Percentiles rank a stretch among this genome's conserved stretches.
Conservation (phyloP, 495 filamentous ascomycete species). For the Podospora appendiculata region DNA sequence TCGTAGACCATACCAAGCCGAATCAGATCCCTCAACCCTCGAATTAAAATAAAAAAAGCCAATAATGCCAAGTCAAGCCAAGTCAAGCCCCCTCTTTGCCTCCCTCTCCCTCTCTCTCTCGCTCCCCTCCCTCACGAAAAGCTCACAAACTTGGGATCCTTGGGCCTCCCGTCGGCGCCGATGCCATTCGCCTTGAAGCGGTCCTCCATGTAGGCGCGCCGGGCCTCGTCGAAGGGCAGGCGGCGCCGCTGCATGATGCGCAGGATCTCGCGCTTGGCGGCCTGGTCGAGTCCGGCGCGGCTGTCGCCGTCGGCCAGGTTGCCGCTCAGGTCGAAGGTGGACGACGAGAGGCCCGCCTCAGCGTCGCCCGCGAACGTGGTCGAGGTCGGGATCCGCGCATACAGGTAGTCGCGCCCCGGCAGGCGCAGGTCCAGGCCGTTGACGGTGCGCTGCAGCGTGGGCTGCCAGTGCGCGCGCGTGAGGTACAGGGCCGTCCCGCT, state of each 20-base stretch:
- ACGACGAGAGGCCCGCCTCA: slow-evolving; percentile 75
- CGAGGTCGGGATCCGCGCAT: slow-evolving; percentile 66
- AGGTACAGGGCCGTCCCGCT: slow-evolving; percentile 61
- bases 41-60: no score
- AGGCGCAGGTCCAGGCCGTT: slow-evolving; percentile 16
- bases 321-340: slow-evolving; percentile 67
- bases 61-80: no score
- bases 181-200: slow-evolving; percentile 81
- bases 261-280: slow-evolving; percentile 69
- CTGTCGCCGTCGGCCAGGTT: slow-evolving; percentile 74
- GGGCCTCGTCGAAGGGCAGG: slow-evolving; percentile 85
- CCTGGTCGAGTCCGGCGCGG: slow-evolving; percentile 71
- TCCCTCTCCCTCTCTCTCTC: not conserved
- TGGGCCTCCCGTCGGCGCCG: slow-evolving; percentile 75
- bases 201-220: slow-evolving; percentile 74
- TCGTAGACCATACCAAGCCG: no score
- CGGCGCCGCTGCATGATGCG: slow-evolving; percentile 75
- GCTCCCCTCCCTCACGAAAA: slow-evolving; percentile 53
- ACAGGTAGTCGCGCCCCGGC: slow-evolving; percentile 55
- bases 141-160: slow-evolving; percentile 90
- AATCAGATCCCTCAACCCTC: no score
- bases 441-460: slow-evolving; percentile 46
- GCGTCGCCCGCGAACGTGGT: slow-evolving; percentile 58
- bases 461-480: slow-evolving; percentile 70
- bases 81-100: not conserved